phyloP scores from a whole-genome alignment of 164 flowering plant species.

The Echeveria elegans region DNA sequence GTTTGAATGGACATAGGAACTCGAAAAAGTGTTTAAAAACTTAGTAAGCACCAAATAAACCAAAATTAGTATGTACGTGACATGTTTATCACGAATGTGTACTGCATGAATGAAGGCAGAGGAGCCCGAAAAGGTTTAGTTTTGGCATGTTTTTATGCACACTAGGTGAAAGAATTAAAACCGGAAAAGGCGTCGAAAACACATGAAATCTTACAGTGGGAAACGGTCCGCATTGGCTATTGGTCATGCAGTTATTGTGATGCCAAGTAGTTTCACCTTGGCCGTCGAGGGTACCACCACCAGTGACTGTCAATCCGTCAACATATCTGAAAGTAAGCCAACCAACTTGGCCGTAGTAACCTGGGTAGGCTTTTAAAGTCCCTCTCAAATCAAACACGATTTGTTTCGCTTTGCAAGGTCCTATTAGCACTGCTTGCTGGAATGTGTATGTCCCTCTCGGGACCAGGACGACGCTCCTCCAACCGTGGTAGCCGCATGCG shows the following conservation, averaged over 20 bases:
- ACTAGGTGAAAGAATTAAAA: background rate
- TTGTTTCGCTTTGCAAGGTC: background rate
- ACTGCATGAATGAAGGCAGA: too few species aligned
- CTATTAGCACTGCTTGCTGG: background rate
- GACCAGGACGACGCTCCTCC: background rate
- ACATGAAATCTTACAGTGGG: background rate
- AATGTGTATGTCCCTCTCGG: background rate
- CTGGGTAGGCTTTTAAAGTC: background rate
- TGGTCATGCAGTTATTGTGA: background rate
- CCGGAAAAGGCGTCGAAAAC: background rate
- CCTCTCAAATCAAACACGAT: background rate
- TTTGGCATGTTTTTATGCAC: background rate
- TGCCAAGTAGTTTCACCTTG: background rate
- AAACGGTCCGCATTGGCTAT: background rate
- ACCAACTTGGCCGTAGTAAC: background rate
- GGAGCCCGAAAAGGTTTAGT: too few species aligned
- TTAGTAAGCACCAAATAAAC: too few species aligned
- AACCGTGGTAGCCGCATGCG: background rate
- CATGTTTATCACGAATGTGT: too few species aligned
- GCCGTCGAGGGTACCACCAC: background rate
- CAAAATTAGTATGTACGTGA: too few species aligned
- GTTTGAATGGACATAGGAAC: too few species aligned
- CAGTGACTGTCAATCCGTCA: background rate
- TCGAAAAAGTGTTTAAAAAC: too few species aligned
- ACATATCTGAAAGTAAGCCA: background rate